A percentile compares a stretch with the other conserved stretches of the same genome.
Evolutionary conservation across 2,329 filamentous ascomycete genomes (phyloP).

Genomic region (Phialophora expanda): DNA sequence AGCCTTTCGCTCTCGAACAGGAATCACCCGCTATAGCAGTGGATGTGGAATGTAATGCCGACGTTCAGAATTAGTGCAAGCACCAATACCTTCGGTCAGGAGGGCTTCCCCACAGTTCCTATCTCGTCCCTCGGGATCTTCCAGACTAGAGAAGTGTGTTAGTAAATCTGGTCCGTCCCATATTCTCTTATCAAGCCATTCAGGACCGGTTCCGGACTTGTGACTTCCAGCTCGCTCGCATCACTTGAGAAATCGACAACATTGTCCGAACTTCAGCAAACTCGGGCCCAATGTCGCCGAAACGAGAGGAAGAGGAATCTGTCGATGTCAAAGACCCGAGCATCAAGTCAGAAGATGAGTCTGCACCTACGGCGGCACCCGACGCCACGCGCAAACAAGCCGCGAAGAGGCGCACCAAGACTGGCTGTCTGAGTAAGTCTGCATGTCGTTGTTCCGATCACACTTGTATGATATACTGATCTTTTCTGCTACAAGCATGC

Average conservation of each 20-base stretch:
- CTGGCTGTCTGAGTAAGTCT: slow-evolving; percentile 80
- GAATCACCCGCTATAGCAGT: not conserved
- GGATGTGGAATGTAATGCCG: slow-evolving; percentile 3
- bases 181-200: slow-evolving; percentile 12
- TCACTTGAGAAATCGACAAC: not conserved
- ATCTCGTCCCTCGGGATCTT: slow-evolving; percentile 12
- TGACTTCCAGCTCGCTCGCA: slow-evolving; percentile 1
- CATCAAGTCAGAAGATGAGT: slow-evolving; percentile 45
- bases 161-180: slow-evolving; percentile 4
- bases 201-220: not conserved
- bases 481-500: slow-evolving; percentile 66
- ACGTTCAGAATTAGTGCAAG: slow-evolving; percentile 10
- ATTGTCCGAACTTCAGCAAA: not conserved
- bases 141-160: slow-evolving; percentile 6
- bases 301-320: slow-evolving; percentile 30
- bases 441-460: slow-evolving; percentile 1
- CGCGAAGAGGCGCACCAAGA: slow-evolving; percentile 79
- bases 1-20: not conserved
- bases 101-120: slow-evolving; percentile 12
- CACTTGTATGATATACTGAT: slow-evolving; percentile 20
- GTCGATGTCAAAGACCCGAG: slow-evolving; percentile 45
- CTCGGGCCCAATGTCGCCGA: slow-evolving; percentile 27
- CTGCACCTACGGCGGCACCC: slow-evolving; percentile 6
- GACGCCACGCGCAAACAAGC: slow-evolving; percentile 38
- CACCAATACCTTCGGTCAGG: not conserved